Base-by-base conservation (phyloP, 139 green algal genomes). In the Chlamydomonas sphaeroides region DNA sequence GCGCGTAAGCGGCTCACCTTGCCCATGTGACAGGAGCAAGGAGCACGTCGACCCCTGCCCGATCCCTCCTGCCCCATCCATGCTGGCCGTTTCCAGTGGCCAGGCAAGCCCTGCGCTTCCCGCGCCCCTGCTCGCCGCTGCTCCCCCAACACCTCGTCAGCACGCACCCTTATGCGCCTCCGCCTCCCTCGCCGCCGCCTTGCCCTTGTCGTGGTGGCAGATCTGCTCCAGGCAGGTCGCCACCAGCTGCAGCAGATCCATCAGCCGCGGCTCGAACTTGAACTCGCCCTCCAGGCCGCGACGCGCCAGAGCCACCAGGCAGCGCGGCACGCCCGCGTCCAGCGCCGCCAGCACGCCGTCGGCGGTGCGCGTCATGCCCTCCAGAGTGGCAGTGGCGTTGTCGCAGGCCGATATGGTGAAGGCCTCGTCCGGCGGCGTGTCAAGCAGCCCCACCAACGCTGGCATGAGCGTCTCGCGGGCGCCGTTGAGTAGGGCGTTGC, bases 161-260 rank as follows among this genome's bases (percentile, higher is more conserved):
- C 30, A 30, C 62, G 39, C 32, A 83, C 81, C 42, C 65, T 82
- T 68, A 35, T 87, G 77, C 3, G 71, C 86, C 25, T 83, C 81
- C 4, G 86, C 81, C 77, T 87, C 69, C 41, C 86, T 23, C 33
- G 77, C 56, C 18, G 86, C 86, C n/a, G 80, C 68, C 86, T 90
- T 90, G 49, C 86, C 79, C 17, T 80, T 11, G 2, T 62, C 38
- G 65, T 86, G 78, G 66, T 89, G 85, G 42, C 71, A 79, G 20
- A 89, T 30, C 69, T 88, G 84, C 70, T 88, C 70, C 48, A 85
- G 30, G 51, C 77, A 77, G n/a, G 32, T 70, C 23, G 84, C 84
- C 32, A 72, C 68, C 49, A 53, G 61, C 70, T 85, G 76, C 57
- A 79, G 28, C 51, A 66, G 41, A 0, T 67, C 69, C 78, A 85